Evolutionary conservation across 2,329 filamentous ascomycete genomes (phyloP), one percentile per base, ranked within the genome.

Genomic region (Ophiostoma ips): DNA sequence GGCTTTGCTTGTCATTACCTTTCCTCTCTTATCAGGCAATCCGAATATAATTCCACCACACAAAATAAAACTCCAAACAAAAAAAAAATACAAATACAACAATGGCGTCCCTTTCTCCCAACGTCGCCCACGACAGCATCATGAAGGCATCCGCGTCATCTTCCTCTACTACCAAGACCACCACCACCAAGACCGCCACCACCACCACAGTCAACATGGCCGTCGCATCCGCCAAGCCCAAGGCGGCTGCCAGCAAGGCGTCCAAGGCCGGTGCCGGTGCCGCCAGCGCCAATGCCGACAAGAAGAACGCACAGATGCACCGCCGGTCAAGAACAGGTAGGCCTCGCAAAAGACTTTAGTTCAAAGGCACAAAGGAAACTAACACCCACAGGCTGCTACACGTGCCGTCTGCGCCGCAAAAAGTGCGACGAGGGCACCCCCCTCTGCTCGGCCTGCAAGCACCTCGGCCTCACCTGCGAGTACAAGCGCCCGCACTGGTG

Each of bases 401-500:
- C 79, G 50, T 83, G 79, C 71, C 71, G 79, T 64, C 64, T 83
- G 59, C 69, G 79, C 62, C 71, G 79, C 56, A 83, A 83, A 68
- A 83, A 83, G 71, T 83, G 79, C 67, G 79, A 83, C 60, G 79
- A 83, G 64, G 77, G 76, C 55, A 68, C 71, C 35, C 76, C 77
- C 49, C 68, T 71, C 60, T 83, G 79, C 70, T 74, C 76, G 15
- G 79, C 79, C 54, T 83, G 79, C 73, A 80, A 77, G 59, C 74
- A 80, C 62, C 81, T 98, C 51, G 84, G 85, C 49, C 75, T 98
- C 51, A 75, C 76, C 61, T 98, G 92, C 71, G 88, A 96, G 72
- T 98, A 96, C 72, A 95, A 94, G 75, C 75, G 89, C 62, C 92
- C 92, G 35, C 79, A 86, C 69, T 98, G 92, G 92, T 98, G 92